A percentile compares a stretch with the other conserved stretches of the same genome.
Conservation (phyloP, 305 asterid genomes). For the Fraxinus angustifolia region DNA sequence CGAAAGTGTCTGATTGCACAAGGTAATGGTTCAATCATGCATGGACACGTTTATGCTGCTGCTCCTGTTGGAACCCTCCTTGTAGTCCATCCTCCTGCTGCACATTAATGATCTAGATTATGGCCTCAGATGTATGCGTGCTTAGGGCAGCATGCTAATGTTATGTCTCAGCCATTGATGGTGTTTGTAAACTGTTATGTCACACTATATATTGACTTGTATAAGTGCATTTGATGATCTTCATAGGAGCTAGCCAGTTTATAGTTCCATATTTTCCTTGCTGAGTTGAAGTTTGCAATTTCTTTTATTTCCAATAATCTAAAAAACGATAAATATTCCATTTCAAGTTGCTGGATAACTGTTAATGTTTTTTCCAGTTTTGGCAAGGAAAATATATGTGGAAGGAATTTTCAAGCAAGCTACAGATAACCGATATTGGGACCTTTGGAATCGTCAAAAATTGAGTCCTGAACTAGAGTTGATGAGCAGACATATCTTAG, state of each 20-base stretch:
- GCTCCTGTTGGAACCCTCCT: background rate
- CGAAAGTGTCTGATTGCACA: background rate
- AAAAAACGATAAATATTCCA: conserved; percentile 12
- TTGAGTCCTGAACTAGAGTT: conserved; percentile 79
- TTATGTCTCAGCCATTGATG: background rate
- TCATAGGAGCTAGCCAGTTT: conserved; percentile 4
- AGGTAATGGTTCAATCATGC: background rate
- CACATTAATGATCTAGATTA: background rate
- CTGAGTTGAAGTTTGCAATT: conserved; percentile 2
- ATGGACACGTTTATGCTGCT: background rate
- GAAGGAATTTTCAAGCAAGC: conserved; percentile 86
- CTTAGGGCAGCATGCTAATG: background rate
- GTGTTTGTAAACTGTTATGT: conserved; percentile 11
- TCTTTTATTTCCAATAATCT: background rate
- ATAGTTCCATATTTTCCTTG: background rate
- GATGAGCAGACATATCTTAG: conserved; percentile 60
- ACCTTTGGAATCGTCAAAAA: conserved; percentile 86
- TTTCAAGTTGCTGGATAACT: conserved; percentile 17
- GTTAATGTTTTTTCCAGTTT: conserved; percentile 45
- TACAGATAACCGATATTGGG: conserved; percentile 76
- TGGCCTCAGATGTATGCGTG: background rate
- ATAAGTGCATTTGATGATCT: background rate
- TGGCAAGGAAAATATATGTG: conserved; percentile 74
- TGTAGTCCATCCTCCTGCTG: background rate
- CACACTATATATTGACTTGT: conserved; percentile 6